These are phyloP conservation scores for Penicillium paneum DNA, from an alignment of 2,329 filamentous ascomycete species.

Conservation along the genomic window DNA sequence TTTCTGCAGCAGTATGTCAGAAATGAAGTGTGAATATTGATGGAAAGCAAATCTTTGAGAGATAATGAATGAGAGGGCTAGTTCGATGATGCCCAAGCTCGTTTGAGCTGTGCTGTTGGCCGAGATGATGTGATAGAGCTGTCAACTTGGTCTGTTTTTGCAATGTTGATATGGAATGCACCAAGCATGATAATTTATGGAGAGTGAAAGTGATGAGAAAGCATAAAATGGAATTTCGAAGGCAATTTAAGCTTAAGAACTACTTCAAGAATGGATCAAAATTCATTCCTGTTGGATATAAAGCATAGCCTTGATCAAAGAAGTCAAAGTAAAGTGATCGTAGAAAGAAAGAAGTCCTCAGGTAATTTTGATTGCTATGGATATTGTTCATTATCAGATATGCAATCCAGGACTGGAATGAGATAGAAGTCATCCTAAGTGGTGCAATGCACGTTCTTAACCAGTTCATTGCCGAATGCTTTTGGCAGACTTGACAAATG, in stretches of 20 bases:
- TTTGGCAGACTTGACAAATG: slow-evolving; percentile 76
- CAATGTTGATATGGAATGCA: neutral
- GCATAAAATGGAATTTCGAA: neutral
- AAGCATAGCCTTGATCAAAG: neutral
- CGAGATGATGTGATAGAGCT: neutral
- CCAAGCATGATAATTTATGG: no score
- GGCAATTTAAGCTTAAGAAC: neutral
- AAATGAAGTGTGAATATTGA: neutral
- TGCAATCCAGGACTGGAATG: neutral
- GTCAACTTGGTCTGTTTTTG: neutral
- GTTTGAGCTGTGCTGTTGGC: neutral
- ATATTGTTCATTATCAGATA: neutral
- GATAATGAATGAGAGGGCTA: neutral
- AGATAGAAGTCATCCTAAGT: slow-evolving; percentile 4
- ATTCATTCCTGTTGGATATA: neutral
- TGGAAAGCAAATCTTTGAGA: neutral
- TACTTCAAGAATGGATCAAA: neutral
- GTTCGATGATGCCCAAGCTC: neutral
- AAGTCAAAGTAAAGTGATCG: neutral
- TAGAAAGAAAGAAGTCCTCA: neutral
- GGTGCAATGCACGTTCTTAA: neutral
- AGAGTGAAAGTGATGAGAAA: neutral
- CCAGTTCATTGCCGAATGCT: slow-evolving; percentile 32
- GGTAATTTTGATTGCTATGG: neutral
- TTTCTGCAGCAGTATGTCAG: neutral